Conservation (phyloP, 345 rosid genomes). For the Aegle marmelos region DNA sequence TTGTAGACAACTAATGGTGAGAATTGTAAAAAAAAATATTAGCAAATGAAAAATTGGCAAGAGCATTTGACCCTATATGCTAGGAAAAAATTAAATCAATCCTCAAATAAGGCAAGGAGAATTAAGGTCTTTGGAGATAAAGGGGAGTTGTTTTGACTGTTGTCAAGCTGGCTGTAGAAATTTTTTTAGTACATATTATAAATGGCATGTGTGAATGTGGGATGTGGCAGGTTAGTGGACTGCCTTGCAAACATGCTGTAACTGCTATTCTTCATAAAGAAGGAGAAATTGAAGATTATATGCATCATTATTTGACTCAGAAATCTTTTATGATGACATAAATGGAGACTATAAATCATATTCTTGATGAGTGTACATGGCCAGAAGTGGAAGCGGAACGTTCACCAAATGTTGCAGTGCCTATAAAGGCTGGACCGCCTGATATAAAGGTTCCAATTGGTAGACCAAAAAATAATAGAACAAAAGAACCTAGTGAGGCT, state of each 20-base stretch:
- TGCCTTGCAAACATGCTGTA: not conserved
- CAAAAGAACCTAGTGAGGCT: no score
- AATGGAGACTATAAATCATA: no score
- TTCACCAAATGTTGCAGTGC: not conserved
- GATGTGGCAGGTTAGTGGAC: not conserved
- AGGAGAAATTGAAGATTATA: no score
- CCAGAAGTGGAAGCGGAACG: not conserved
- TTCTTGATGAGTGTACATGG: not conserved
- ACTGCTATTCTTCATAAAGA: no score
- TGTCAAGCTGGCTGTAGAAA: not conserved
- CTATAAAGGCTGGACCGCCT: not conserved
- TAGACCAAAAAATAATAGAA: not conserved
- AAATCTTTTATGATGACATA: not conserved
- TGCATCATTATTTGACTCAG: not conserved
- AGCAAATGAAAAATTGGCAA: not conserved
- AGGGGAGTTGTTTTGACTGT: not conserved
- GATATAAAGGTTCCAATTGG: not conserved
- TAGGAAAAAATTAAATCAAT: not conserved
- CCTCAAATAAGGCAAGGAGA: not conserved
- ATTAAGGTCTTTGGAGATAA: not conserved
- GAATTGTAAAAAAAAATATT: no score
- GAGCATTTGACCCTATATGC: not conserved
- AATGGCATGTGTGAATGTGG: not conserved
- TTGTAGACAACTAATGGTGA: no score
- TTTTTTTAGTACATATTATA: no score